Base-by-base conservation (phyloP, 2,329 filamentous ascomycete species). In the Colletotrichum lupini region DNA sequence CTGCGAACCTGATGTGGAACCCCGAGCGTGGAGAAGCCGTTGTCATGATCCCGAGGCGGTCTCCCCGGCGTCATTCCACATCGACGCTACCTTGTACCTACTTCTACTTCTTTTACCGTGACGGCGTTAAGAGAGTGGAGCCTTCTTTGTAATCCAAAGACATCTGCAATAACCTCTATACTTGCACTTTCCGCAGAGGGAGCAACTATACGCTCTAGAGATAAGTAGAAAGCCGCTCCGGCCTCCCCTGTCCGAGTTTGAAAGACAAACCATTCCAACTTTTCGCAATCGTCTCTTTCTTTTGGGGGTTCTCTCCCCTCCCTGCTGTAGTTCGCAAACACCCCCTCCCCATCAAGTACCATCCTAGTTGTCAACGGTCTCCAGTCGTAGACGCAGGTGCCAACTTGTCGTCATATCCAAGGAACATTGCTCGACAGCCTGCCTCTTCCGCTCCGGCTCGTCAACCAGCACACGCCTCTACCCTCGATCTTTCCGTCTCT, bases 191-290 rank as follows among this genome's bases (percentile, higher is more conserved):
- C n/a, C 7, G 26, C 16, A n/a, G 30, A 58, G 8, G 7, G n/a
- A 30, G 37, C 35, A 14, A 30, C 35, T 42, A 37, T 56, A 53
- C 14, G 46, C 28, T 49, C 56, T 46, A 60, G 60, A 61, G 67
- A 65, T 37, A 7, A 52, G 62, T 56, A 66, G 55, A 71, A 71
- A 32, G 22, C 61, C 71, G 71, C 67, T 71, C 56, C 67, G 67
- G 57, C 67, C 55, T 73, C 60, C 60, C 61, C 60, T 66, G 71
- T 61, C 67, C 58, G 56, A 70, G 67, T 56, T 70, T 73, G 60
- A 58, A 62, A 70, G 60, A 8, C 49, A 62, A 24, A 22, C 46
- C 61, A 35, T 62, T 66, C 67, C 67, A 60, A 66, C 58, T 69
- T 58, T 63, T 52, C 28, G 35, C 19, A 37, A 26, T 49, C 37